Conservation (phyloP, 345 rosid genomes). For the Ricinus communis region DNA sequence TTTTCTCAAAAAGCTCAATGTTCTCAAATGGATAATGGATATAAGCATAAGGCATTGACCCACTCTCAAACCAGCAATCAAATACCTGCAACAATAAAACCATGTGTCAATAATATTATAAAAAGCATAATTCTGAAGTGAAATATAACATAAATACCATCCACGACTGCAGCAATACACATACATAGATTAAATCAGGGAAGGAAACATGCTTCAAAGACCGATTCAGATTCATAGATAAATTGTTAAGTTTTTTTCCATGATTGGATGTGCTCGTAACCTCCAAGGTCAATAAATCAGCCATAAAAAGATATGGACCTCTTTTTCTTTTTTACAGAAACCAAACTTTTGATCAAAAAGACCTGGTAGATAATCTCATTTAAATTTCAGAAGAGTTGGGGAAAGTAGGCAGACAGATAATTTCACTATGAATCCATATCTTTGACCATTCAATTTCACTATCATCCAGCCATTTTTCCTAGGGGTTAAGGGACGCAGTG, state of each 20-base stretch:
- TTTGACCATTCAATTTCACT: too few species aligned
- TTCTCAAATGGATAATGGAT: conserved; percentile 99
- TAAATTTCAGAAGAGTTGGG: background rate
- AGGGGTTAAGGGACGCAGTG: too few species aligned
- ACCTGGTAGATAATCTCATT: background rate
- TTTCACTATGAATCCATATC: too few species aligned
- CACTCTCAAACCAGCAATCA: conserved; percentile 99
- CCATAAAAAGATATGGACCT: background rate
- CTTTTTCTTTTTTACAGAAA: background rate
- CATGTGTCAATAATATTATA: background rate
- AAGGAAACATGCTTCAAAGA: background rate
- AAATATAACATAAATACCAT: background rate
- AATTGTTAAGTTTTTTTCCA: background rate
- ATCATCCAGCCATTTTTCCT: too few species aligned
- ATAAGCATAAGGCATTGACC: conserved; percentile 99
- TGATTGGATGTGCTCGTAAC: too few species aligned
- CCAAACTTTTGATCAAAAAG: background rate
- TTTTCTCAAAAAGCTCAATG: conserved; percentile 77
- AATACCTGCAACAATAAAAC: conserved; percentile 64
- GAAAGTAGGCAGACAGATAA: background rate
- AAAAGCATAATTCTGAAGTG: background rate
- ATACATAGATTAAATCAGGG: background rate
- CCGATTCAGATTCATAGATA: background rate
- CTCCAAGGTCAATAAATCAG: background rate
- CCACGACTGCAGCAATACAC: background rate